Conservation (phyloP, 495 filamentous ascomycete species). For the Neurospora tetrasperma region DNA sequence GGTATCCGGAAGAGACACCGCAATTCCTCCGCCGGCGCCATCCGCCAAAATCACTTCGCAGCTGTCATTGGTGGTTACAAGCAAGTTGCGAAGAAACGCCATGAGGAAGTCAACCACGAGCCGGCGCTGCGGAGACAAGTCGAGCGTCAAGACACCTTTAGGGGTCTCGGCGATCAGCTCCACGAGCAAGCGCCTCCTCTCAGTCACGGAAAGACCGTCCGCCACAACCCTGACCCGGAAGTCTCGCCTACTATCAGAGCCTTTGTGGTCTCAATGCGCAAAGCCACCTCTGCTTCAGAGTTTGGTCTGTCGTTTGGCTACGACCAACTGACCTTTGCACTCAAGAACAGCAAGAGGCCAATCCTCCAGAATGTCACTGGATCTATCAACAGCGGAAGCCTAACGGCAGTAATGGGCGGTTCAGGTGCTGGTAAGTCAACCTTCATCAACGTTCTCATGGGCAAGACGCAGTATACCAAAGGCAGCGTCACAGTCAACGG, state of each 20-base stretch:
- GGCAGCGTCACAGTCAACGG: slow-evolving; percentile 40
- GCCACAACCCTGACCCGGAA: slow-evolving; percentile 20
- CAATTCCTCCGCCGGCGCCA: background rate
- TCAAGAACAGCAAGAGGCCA: slow-evolving; percentile 28
- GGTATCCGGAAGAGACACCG: slow-evolving; percentile 17
- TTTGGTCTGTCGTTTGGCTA: slow-evolving; percentile 45
- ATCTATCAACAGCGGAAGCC: slow-evolving; percentile 37
- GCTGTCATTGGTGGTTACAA: slow-evolving; percentile 12
- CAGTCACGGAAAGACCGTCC: slow-evolving; percentile 5
- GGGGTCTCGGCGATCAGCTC: background rate
- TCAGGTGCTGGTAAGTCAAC: slow-evolving; percentile 41
- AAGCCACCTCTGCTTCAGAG: slow-evolving; percentile 35
- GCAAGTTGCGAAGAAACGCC: slow-evolving; percentile 25
- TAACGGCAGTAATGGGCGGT: slow-evolving; percentile 42
- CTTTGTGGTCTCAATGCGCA: slow-evolving; percentile 42
- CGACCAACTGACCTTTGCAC: slow-evolving; percentile 33
- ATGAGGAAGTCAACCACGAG: slow-evolving; percentile 15
- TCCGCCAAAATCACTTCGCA: background rate
- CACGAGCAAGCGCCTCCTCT: background rate
- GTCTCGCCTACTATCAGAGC: slow-evolving; percentile 28
- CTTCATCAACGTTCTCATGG: slow-evolving; percentile 44
- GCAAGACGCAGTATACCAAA: slow-evolving; percentile 33
- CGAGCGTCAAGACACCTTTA: slow-evolving; percentile 14
- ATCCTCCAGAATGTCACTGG: slow-evolving; percentile 42
- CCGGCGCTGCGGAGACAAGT: slow-evolving; percentile 13